Evolutionary conservation across 106 monocot genomes (phyloP).

Genomic region (Acanthochlamys bracteata): DNA sequence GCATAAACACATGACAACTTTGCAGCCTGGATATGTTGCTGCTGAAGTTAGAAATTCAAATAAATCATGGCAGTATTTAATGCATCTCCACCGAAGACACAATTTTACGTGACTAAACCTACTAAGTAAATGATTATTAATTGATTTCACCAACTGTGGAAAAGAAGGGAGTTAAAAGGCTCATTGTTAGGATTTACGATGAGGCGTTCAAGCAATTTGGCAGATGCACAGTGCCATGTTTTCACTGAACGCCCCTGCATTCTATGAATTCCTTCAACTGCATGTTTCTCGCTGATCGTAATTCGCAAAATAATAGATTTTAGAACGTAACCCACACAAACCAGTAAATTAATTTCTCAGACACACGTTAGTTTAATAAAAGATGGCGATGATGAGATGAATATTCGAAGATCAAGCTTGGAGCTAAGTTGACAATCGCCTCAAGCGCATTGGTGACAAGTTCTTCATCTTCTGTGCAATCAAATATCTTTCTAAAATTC

Average conservation of each 20-base stretch:
- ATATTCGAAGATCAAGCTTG: constrained; percentile 85
- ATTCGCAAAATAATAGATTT: too few species aligned
- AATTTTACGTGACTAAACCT: too few species aligned
- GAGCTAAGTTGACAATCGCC: constrained; percentile 87
- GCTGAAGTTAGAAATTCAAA: too few species aligned
- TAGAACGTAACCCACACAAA: too few species aligned
- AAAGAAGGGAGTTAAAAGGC: constrained; percentile 77
- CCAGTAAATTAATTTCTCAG: neutral
- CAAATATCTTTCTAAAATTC: too few species aligned
- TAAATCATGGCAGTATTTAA: too few species aligned
- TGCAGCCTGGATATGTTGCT: too few species aligned
- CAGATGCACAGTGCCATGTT: constrained; percentile 92
- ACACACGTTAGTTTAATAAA: constrained; percentile 89
- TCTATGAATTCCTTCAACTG: constrained; percentile 73
- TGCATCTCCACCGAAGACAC: too few species aligned
- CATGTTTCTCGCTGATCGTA: constrained; percentile 68
- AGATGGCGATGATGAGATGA: constrained; percentile 93
- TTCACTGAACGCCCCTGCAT: constrained; percentile 77
- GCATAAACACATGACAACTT: too few species aligned
- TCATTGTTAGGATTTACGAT: constrained; percentile 98
- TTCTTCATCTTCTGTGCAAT: constrained; percentile 78
- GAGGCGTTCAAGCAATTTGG: constrained; percentile 83
- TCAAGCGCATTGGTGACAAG: constrained; percentile 94
- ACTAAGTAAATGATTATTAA: too few species aligned
- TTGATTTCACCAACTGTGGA: too few species aligned